These are phyloP conservation scores for Aspergillus sparsus DNA, from an alignment of 495 filamentous ascomycete genomes.

Conservation along the genomic window DNA sequence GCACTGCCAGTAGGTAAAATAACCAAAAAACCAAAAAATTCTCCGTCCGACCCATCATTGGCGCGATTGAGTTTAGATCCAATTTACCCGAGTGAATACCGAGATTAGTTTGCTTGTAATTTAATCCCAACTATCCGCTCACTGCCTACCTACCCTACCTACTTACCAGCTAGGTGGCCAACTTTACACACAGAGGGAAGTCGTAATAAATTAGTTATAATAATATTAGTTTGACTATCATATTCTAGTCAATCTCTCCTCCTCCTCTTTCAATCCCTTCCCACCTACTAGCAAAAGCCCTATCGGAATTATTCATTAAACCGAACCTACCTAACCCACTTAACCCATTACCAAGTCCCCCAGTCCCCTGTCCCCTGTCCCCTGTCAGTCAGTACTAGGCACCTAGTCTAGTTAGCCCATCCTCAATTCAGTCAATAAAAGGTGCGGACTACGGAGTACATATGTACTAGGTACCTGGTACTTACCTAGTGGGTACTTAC, in stretches of 20 bases:
- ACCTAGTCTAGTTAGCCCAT: no score
- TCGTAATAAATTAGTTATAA: neutral
- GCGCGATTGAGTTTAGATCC: slow-evolving; percentile 23
- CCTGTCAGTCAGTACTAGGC: no score
- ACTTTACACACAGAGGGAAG: no score
- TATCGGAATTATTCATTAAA: slow-evolving; percentile 2
- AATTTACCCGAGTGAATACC: slow-evolving; percentile 40
- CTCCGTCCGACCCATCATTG: slow-evolving; percentile 15
- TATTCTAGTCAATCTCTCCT: neutral
- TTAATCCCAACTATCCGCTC: neutral
- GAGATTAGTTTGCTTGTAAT: slow-evolving; percentile 15
- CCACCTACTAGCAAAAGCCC: neutral
- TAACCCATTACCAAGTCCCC: no score
- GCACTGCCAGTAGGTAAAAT: neutral
- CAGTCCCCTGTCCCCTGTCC: no score
- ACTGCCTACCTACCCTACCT: neutral
- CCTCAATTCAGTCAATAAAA: no score
- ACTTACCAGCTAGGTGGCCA: no score
- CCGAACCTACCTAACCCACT: no score
- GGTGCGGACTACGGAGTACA: no score
- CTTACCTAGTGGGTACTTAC: neutral
- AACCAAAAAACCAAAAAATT: slow-evolving; percentile 7
- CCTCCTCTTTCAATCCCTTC: no score
- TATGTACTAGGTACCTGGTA: neutral
- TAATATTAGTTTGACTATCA: neutral